These are phyloP conservation scores for Irpex sp. DNA, from an alignment of 1,284 basidiomycete species.

Conservation along the genomic window DNA sequence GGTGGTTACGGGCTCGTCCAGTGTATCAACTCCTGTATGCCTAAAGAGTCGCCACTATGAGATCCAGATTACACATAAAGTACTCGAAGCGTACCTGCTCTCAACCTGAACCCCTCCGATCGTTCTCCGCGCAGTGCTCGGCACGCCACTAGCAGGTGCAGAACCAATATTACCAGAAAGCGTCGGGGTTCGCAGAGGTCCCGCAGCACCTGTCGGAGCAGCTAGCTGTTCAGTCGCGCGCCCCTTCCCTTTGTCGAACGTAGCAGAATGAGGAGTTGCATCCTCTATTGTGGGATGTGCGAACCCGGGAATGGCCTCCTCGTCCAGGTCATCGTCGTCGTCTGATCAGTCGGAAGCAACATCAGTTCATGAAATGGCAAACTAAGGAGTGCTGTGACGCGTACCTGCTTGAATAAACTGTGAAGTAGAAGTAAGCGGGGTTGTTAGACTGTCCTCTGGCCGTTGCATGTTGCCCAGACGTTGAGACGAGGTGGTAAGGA, in stretches of 20 bases:
- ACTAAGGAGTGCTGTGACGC: not conserved
- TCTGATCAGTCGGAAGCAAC: conserved; percentile 26
- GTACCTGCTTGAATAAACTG: conserved; percentile 72
- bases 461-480: conserved; percentile 18
- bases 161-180: conserved; percentile 72
- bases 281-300: conserved; percentile 51
- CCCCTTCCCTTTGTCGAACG: conserved; percentile 60
- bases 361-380: conserved; percentile 13
- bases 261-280: conserved; percentile 21
- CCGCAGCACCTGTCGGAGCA: conserved; percentile 31
- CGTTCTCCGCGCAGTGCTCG: conserved; percentile 48
- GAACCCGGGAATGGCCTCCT: conserved; percentile 73
- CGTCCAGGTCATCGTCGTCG: conserved; percentile 76
- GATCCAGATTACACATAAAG: not conserved
- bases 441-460: conserved; percentile 24
- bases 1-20: conserved; percentile 85
- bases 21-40: conserved; percentile 76
- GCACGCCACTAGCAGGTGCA: conserved; percentile 33
- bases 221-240: conserved; percentile 57
- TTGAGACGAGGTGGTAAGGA: not conserved
- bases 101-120: conserved; percentile 85
- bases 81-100: conserved; percentile 54
- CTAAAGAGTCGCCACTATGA: conserved; percentile 29
- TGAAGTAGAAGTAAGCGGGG: conserved; percentile 57
- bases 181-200: conserved; percentile 20